Base-by-base conservation (phyloP, 345 rosid species). In the Pugionium cornutum region DNA sequence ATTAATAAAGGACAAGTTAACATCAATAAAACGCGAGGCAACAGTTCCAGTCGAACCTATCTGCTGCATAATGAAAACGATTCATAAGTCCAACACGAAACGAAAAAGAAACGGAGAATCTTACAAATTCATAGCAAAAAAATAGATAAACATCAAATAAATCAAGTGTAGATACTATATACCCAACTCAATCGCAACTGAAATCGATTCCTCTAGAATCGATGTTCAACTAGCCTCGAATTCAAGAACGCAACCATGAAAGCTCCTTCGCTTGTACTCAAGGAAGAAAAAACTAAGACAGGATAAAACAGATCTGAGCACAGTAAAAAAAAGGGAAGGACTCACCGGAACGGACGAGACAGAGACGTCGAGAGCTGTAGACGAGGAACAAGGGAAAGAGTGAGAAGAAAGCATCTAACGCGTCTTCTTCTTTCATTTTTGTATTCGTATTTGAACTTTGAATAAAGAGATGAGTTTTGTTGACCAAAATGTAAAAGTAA, bases 301-400 rank as follows among this genome's bases (percentile, higher is more conserved):
- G 56, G 11, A 3, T 5, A 8, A 10, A 27, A n/a, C 39, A 51
- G 60, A 59, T 59, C 73, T 18, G 31, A 29, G 36, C 7, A 41
- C 1, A 39, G 5, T 18, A 18, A 18, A 1, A 11, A 1, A n/a
- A 1, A 33, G 57, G 47, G 34, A 4, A 40, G 2, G 31, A 69
- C 66, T 69, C 67, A 59, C 73, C 67, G 46, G 39, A 59, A 42
- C n/a, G 45, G 5, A 10, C 18, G 18, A 18, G 18, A 18, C 18
- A 11, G 55, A 55, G 51, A 40, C 58, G 72, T 6, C 55, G 37
- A 34, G 66, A 59, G 36, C 28, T 32, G 44, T 25, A 4, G 50
- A 32, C 35, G 58, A 68, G 50, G 65, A 56, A 28, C 25, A 36
- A 47, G 25, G 41, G n/a, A 11, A 32, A 30, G 50, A 18, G 64